A percentile compares a stretch with the other conserved stretches of the same genome.
phyloP scores from a whole-genome alignment of 2,329 filamentous ascomycete species.

The Apiospora koreana region DNA sequence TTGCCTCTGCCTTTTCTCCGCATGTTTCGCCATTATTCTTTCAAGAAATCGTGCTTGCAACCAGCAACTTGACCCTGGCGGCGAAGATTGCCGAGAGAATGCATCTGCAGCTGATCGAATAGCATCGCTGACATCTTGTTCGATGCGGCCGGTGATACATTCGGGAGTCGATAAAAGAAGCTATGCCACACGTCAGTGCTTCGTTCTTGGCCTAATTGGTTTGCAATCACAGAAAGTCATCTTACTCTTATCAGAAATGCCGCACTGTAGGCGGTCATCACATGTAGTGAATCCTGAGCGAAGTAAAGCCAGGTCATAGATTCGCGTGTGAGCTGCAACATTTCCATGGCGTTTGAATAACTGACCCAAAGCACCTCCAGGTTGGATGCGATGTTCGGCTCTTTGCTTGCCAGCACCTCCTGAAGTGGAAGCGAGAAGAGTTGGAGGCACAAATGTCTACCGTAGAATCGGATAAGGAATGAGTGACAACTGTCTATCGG shows the following conservation, averaged over 20 bases:
- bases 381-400: conserved; percentile 26
- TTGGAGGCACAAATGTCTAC: conserved; percentile 37
- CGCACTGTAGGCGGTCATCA: conserved; percentile 43
- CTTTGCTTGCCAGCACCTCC: conserved; percentile 29
- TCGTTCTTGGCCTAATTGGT: not conserved
- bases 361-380: conserved; percentile 34
- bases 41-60: conserved; percentile 10
- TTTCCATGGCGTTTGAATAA: conserved; percentile 35
- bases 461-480: conserved; percentile 41
- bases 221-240: not conserved
- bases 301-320: conserved; percentile 37
- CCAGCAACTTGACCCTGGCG: not conserved
- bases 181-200: not conserved
- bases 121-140: not conserved
- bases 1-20: not conserved
- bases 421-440: conserved; percentile 39
- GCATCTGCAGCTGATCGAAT: not conserved
- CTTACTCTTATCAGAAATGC: conserved; percentile 39
- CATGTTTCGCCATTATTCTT: conserved; percentile 1
- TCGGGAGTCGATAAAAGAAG: conserved; percentile 1
- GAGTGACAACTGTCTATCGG: conserved; percentile 28
- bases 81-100: conserved; percentile 4
- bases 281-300: conserved; percentile 42
- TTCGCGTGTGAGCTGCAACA: conserved; percentile 35
- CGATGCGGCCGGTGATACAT: not conserved